A percentile compares a stretch with the other conserved stretches of the same genome.
Conservation (phyloP, 192 early-diverging fungal genomes). For the Podila minutissima region DNA sequence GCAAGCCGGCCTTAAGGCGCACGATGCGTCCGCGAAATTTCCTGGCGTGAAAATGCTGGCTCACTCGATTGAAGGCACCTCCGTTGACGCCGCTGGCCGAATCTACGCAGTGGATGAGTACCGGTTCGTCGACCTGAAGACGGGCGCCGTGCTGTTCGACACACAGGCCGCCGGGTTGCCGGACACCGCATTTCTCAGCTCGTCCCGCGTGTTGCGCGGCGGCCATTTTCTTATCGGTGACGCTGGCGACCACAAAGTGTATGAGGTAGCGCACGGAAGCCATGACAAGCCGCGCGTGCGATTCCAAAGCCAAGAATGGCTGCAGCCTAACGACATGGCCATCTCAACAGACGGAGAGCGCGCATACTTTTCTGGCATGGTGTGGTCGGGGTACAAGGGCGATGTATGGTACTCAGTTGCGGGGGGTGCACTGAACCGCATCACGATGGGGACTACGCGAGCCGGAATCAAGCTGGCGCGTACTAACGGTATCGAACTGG, state of each 20-base stretch:
- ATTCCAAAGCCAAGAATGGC: slow-evolving; percentile 13
- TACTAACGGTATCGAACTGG: slow-evolving; percentile 18
- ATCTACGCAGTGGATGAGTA: slow-evolving; percentile 19
- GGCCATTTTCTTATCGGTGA: slow-evolving; percentile 20
- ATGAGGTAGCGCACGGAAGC: slow-evolving; percentile 6
- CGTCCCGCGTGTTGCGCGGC: slow-evolving; percentile 11
- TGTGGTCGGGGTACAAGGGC: slow-evolving; percentile 16
- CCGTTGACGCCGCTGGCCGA: slow-evolving; percentile 21
- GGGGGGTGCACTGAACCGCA: neutral
- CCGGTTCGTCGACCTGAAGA: slow-evolving; percentile 13
- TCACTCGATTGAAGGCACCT: slow-evolving; percentile 18
- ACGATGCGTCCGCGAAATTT: slow-evolving; percentile 9
- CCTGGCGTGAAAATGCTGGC: slow-evolving; percentile 14
- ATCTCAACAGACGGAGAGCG: slow-evolving; percentile 15
- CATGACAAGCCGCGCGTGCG: slow-evolving; percentile 17
- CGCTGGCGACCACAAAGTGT: slow-evolving; percentile 18
- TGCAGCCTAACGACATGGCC: slow-evolving; percentile 21
- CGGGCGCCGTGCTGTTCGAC: slow-evolving; percentile 15
- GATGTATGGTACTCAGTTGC: slow-evolving; percentile 16
- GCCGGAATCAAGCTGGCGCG: slow-evolving; percentile 12
- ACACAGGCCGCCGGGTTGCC: slow-evolving; percentile 11
- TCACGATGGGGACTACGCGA: slow-evolving; percentile 6
- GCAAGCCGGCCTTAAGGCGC: slow-evolving; percentile 12
- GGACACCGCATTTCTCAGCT: slow-evolving; percentile 14
- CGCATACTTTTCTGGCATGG: slow-evolving; percentile 17